phyloP scores from a whole-genome alignment of 2,329 filamentous ascomycete species.

The Pezicula rhizophila region DNA sequence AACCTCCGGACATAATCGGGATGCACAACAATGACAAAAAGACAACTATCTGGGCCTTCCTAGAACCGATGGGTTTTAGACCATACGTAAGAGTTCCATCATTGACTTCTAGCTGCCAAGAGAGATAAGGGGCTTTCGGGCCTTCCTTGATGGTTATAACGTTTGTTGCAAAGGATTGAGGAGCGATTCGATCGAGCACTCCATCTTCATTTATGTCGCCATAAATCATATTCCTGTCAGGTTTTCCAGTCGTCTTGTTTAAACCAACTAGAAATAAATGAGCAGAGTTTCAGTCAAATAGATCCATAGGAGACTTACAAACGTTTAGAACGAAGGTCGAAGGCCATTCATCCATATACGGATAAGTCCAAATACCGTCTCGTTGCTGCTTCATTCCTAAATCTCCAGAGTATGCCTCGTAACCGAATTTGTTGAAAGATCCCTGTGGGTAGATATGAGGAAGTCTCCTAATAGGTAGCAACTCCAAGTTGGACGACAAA shows the following conservation, averaged over 20 bases:
- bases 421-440: neutral
- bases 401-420: neutral
- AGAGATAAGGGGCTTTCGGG: neutral
- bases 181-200: neutral
- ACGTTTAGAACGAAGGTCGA: neutral
- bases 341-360: neutral
- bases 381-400: constrained; percentile 24
- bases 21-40: neutral
- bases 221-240: neutral
- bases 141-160: neutral
- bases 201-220: neutral
- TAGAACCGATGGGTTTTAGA: constrained; percentile 3
- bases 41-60: neutral
- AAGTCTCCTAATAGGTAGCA: neutral
- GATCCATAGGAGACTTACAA: neutral
- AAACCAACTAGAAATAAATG: neutral
- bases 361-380: neutral
- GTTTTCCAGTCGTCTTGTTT: neutral
- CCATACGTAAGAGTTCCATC: neutral
- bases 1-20: neutral
- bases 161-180: neutral
- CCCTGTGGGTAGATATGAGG: neutral
- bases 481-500: neutral
- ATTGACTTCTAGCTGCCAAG: neutral
- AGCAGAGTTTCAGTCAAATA: too few species aligned